Conservation (phyloP, 129 eudicot genomes). For the Lactuca saligna region DNA sequence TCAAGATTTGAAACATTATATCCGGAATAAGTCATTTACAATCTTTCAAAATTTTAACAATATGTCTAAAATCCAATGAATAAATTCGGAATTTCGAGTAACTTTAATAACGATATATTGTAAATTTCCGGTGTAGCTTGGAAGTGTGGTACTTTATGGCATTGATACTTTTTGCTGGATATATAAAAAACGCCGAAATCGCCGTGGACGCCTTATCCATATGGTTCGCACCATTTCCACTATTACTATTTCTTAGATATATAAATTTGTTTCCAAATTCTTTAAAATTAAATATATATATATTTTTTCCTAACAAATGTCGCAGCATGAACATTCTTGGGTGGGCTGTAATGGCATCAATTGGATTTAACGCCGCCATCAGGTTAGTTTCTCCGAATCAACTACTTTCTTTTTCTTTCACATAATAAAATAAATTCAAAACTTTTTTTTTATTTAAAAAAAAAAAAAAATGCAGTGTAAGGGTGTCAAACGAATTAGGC, state of each 20-base stretch:
- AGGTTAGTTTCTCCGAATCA: conserved; percentile 18
- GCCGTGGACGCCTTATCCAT: conserved; percentile 45
- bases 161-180: conserved; percentile 47
- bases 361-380: conserved; percentile 38
- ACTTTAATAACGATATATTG: too few relatives aligned
- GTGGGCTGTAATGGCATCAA: conserved; percentile 40
- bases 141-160: conserved; percentile 50
- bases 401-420: neutral
- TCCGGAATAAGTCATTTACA: too few relatives aligned
- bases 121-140: conserved; percentile 30
- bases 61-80: too few relatives aligned
- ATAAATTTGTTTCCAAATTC: too few relatives aligned
- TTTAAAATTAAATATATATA: neutral
- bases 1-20: too few relatives aligned
- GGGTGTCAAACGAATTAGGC: conserved; percentile 65
- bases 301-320: neutral
- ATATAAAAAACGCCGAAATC: conserved; percentile 51
- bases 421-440: too few relatives aligned
- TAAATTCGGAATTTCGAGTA: too few relatives aligned
- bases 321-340: conserved; percentile 42
- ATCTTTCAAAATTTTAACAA: too few relatives aligned
- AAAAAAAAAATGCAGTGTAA: conserved; percentile 4
- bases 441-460: too few relatives aligned
- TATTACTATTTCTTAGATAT: neutral
- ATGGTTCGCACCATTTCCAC: conserved; percentile 16